Evolutionary conservation across 208 protist species (phyloP).

Genomic region (Crithidia thermophila): DNA sequence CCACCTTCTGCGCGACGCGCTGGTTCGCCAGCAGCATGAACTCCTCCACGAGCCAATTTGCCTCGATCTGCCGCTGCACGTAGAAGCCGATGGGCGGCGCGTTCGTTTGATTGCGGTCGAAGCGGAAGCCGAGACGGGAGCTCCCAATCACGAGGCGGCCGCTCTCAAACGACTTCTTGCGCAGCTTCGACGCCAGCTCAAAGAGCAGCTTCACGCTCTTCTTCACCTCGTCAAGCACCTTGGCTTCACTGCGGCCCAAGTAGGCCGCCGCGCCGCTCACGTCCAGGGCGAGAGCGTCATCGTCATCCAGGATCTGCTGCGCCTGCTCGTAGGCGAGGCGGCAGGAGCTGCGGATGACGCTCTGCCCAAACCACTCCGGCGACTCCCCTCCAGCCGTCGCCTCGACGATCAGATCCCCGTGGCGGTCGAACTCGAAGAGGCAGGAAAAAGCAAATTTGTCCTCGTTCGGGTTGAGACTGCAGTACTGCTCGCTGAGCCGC

Average conservation of each 20-base stretch:
- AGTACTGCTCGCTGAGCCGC: constrained; percentile 86
- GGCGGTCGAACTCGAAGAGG: constrained; percentile 80
- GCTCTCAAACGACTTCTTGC: constrained; percentile 41
- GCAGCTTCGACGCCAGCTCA: constrained; percentile 62
- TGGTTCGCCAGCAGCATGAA: constrained; percentile 94
- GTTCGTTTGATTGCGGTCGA: constrained; percentile 48
- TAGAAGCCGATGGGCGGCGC: constrained; percentile 54
- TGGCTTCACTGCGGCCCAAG: constrained; percentile 15
- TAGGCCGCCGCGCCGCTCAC: constrained; percentile 26
- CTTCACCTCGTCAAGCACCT: constrained; percentile 38
- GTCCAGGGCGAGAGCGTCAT: constrained; percentile 39
- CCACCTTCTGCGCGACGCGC: constrained; percentile 85
- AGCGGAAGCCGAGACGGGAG: constrained; percentile 55
- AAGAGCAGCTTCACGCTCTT: constrained; percentile 58
- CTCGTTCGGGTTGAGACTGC: constrained; percentile 81
- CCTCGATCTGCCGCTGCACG: constrained; percentile 56
- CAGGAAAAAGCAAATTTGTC: constrained; percentile 91
- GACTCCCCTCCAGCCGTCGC: constrained; percentile 19
- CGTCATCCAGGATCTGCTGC: constrained; percentile 74
- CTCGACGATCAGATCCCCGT: constrained; percentile 70
- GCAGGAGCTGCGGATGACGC: constrained; percentile 90
- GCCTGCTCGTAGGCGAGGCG: constrained; percentile 85
- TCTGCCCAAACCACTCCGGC: constrained; percentile 82
- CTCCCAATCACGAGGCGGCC: constrained; percentile 71
- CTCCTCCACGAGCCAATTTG: constrained; percentile 93